Evolutionary conservation across 805 yeast genomes (phyloP).

Genomic region (Cyberlindnera maclurae): DNA sequence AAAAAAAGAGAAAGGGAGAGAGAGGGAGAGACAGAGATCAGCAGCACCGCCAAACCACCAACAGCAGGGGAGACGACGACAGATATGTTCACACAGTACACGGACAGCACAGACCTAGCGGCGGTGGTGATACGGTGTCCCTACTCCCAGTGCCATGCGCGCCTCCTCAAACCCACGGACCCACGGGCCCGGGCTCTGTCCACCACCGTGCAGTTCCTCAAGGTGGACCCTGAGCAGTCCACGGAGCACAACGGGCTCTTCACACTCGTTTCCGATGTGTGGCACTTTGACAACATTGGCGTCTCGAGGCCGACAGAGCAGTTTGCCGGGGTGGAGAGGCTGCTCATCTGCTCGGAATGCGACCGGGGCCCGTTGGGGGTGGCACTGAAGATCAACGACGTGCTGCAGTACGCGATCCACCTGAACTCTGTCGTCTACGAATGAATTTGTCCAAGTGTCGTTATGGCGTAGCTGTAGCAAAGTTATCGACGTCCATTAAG

Average conservation of each 20-base stretch:
- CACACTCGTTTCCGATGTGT: conserved; percentile 46
- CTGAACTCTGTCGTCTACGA: conserved; percentile 31
- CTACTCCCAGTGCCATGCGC: conserved; percentile 19
- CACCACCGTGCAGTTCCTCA: conserved; percentile 5
- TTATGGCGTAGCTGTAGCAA: too few relatives aligned
- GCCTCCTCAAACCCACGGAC: conserved; percentile 15
- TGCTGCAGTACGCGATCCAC: conserved; percentile 38
- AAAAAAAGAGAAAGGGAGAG: too few relatives aligned
- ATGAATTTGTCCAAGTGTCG: too few relatives aligned
- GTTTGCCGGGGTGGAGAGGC: conserved; percentile 35
- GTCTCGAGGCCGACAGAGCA: conserved; percentile 39
- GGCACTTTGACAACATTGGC: conserved; percentile 79
- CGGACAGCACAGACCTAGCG: too few relatives aligned
- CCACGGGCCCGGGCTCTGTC: neutral
- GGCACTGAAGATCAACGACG: conserved; percentile 34
- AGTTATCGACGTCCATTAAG: too few relatives aligned
- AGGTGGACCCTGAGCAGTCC: conserved; percentile 1
- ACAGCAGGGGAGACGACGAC: too few relatives aligned
- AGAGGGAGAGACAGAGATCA: too few relatives aligned
- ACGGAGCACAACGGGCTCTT: conserved; percentile 23
- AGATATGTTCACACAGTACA: too few relatives aligned
- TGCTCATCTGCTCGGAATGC: conserved; percentile 67
- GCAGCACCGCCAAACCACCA: too few relatives aligned
- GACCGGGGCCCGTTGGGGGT: conserved; percentile 74
- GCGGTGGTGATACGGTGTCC: conserved; percentile 15